Conservation (phyloP, 192 early-diverging fungal genomes). For the Lobosporangium transversale region DNA sequence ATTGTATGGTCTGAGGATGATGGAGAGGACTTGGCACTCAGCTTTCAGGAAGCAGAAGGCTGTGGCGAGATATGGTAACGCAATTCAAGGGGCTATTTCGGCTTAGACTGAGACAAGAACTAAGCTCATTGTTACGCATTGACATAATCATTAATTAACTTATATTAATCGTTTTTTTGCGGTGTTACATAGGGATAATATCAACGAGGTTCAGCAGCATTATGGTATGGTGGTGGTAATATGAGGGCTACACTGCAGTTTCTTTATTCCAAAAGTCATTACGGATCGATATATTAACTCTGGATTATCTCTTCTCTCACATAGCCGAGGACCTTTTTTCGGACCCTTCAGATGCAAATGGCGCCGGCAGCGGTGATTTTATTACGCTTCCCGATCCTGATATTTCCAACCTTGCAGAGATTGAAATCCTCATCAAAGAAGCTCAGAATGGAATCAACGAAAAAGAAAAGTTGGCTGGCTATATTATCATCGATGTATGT, state of each 20-base stretch:
- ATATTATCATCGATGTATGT: slow-evolving; percentile 68
- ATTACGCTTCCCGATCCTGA: slow-evolving; percentile 73
- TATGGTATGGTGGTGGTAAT: slow-evolving; percentile 33
- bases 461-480: slow-evolving; percentile 70
- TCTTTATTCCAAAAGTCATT: not conserved
- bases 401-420: slow-evolving; percentile 73
- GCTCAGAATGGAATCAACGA: slow-evolving; percentile 64
- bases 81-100: too few relatives aligned
- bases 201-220: slow-evolving; percentile 46
- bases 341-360: slow-evolving; percentile 45
- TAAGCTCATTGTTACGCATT: too few relatives aligned
- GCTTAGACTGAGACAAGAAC: too few relatives aligned
- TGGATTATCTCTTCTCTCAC: too few relatives aligned
- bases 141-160: too few relatives aligned
- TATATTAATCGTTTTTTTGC: too few relatives aligned
- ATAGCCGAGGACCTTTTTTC: slow-evolving; percentile 48
- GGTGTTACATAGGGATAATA: slow-evolving; percentile 50
- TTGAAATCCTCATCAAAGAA: slow-evolving; percentile 72
- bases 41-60: slow-evolving; percentile 91
- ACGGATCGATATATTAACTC: not conserved
- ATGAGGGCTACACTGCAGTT: not conserved
- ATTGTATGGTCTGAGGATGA: slow-evolving; percentile 92
- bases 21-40: slow-evolving; percentile 86
- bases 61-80: slow-evolving; percentile 76
- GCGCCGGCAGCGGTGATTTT: slow-evolving; percentile 25